phyloP scores from a whole-genome alignment of 306 rosid genomes.

The Crotalaria pallida region DNA sequence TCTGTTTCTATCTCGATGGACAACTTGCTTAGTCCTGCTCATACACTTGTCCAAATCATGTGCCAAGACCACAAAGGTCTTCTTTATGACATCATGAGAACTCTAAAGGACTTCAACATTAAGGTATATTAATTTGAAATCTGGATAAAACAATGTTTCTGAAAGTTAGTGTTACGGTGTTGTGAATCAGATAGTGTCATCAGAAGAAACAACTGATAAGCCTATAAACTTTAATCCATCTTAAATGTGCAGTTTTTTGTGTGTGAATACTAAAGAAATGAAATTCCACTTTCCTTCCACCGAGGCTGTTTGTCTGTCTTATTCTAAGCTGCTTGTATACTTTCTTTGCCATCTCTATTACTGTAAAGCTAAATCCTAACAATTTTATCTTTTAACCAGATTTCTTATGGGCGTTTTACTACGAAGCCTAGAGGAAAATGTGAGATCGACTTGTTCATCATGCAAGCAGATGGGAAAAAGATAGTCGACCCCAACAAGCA shows the following conservation, averaged over 20 bases:
- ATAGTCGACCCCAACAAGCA: slow-evolving; percentile 76
- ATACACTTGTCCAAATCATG: slow-evolving; percentile 81
- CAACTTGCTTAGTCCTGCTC: slow-evolving; percentile 86
- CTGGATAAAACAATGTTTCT: neutral
- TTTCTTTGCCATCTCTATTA: neutral
- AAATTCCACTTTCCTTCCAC: neutral
- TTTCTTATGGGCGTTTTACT: slow-evolving; percentile 83
- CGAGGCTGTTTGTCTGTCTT: neutral
- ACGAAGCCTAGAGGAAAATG: slow-evolving; percentile 51
- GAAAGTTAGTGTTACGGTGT: slow-evolving; percentile 1
- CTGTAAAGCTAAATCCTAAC: slow-evolving; percentile 21
- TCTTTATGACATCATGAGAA: slow-evolving; percentile 94
- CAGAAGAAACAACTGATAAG: neutral
- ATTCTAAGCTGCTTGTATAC: neutral
- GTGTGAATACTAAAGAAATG: neutral
- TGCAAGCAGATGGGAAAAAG: slow-evolving; percentile 92
- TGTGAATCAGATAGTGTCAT: neutral
- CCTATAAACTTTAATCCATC: neutral
- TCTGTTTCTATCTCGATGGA: slow-evolving; percentile 58
- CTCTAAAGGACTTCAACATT: slow-evolving; percentile 82
- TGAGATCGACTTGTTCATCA: slow-evolving; percentile 86
- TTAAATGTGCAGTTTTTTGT: neutral
- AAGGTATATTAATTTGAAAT: slow-evolving; percentile 42
- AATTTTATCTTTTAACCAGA: slow-evolving; percentile 47
- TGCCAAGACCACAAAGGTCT: slow-evolving; percentile 98